phyloP scores from a whole-genome alignment of 495 filamentous ascomycete species.

The Trichoderma asperelloides region DNA sequence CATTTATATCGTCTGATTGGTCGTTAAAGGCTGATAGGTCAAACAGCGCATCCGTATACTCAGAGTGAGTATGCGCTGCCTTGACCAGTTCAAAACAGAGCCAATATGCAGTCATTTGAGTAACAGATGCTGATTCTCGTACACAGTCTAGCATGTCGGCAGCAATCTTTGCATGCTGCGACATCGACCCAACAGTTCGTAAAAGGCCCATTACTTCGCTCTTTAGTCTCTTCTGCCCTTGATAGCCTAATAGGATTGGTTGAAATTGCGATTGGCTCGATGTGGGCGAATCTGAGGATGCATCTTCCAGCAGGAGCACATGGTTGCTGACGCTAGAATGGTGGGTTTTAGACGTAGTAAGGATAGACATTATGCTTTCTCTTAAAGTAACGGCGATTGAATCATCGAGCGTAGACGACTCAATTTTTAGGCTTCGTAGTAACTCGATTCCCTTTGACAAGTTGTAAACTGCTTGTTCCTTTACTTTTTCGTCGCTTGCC shows the following conservation, averaged over 20 bases:
- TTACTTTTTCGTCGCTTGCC: constrained; percentile 68
- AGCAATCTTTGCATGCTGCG: constrained; percentile 40
- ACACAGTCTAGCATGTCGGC: constrained; percentile 51
- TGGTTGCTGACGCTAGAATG: background rate
- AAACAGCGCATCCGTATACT: constrained; percentile 60
- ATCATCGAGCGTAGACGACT: constrained; percentile 60
- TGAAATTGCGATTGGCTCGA: constrained; percentile 33
- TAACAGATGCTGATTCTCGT: constrained; percentile 42
- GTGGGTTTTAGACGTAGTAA: constrained; percentile 26
- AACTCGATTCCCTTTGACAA: constrained; percentile 66
- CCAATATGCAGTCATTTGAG: constrained; percentile 70
- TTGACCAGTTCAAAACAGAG: constrained; percentile 64
- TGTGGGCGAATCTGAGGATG: background rate
- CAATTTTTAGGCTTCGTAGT: constrained; percentile 53
- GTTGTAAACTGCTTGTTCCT: constrained; percentile 60
- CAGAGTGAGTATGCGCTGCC: constrained; percentile 35
- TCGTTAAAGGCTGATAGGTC: constrained; percentile 33
- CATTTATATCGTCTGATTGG: constrained; percentile 34
- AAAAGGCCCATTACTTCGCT: constrained; percentile 38
- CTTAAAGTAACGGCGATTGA: constrained; percentile 54
- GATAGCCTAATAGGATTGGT: constrained; percentile 53
- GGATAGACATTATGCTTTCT: constrained; percentile 46
- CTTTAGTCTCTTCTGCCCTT: constrained; percentile 57
- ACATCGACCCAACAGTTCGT: constrained; percentile 32
- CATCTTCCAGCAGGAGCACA: background rate